Evolutionary conservation across 2,329 filamentous ascomycete genomes (phyloP).

Genomic region (Pseudogymnoascus sp.): DNA sequence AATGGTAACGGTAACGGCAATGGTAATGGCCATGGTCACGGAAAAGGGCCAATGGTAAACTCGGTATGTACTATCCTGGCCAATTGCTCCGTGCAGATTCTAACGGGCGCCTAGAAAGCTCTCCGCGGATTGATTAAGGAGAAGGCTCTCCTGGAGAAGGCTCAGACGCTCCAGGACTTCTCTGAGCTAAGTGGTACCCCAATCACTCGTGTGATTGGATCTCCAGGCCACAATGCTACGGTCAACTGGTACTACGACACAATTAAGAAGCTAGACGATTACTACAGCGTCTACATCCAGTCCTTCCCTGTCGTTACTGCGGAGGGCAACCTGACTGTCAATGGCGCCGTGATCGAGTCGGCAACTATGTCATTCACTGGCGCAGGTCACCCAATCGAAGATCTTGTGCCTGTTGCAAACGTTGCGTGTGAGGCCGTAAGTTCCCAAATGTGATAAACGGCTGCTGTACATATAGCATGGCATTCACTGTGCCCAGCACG

Average conservation of each 20-base stretch:
- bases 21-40: background rate
- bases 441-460: background rate
- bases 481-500: no score
- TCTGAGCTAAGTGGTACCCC: constrained; percentile 33
- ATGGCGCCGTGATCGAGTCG: constrained; percentile 10
- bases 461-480: background rate
- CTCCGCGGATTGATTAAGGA: background rate
- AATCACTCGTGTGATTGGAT: constrained; percentile 39
- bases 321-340: constrained; percentile 12
- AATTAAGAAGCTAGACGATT: constrained; percentile 34
- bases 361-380: constrained; percentile 16
- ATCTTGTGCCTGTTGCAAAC: constrained; percentile 18
- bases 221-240: constrained; percentile 40
- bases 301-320: constrained; percentile 14
- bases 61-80: background rate
- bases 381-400: constrained; percentile 12
- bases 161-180: constrained; percentile 39
- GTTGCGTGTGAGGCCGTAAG: constrained; percentile 17
- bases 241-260: constrained; percentile 39
- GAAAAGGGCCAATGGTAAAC: background rate
- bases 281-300: constrained; percentile 22
- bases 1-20: background rate
- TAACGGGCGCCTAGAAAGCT: background rate
- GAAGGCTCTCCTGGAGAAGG: constrained; percentile 34
- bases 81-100: background rate